Conservation (phyloP, 164 flowering plant genomes). For the Vitis amurensis region DNA sequence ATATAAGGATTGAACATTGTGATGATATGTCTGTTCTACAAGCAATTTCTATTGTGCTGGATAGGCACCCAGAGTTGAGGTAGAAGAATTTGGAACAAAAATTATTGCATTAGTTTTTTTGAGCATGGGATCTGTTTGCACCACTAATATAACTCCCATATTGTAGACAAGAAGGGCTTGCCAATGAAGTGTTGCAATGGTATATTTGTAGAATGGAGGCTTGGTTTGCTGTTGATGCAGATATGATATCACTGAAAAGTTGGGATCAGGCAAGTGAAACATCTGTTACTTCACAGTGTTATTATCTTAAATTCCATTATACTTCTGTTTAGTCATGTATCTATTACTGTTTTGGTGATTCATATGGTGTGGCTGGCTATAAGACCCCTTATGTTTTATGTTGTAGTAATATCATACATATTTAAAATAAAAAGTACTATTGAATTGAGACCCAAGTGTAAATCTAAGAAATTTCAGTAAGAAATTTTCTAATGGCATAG, state of each 20-base stretch:
- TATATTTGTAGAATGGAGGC: conserved; percentile 94
- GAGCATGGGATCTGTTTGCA: background rate
- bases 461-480: no score
- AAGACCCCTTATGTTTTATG: no score
- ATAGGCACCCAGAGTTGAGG: conserved; percentile 74
- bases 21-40: conserved; percentile 75
- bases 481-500: no score
- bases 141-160: background rate
- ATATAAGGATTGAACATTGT: conserved; percentile 69
- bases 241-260: conserved; percentile 79
- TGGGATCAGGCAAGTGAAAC: conserved; percentile 81
- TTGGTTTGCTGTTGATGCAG: conserved; percentile 96
- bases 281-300: background rate
- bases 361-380: background rate
- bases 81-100: conserved; percentile 11
- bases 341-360: background rate
- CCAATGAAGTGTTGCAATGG: conserved; percentile 85
- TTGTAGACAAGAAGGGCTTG: conserved; percentile 73
- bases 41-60: conserved; percentile 73
- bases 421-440: no score
- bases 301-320: background rate
- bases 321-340: background rate
- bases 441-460: no score
- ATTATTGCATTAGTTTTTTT: background rate
- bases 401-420: no score